Conservation (phyloP, 2,329 filamentous ascomycete species). For the Ramichloridium luteum region DNA sequence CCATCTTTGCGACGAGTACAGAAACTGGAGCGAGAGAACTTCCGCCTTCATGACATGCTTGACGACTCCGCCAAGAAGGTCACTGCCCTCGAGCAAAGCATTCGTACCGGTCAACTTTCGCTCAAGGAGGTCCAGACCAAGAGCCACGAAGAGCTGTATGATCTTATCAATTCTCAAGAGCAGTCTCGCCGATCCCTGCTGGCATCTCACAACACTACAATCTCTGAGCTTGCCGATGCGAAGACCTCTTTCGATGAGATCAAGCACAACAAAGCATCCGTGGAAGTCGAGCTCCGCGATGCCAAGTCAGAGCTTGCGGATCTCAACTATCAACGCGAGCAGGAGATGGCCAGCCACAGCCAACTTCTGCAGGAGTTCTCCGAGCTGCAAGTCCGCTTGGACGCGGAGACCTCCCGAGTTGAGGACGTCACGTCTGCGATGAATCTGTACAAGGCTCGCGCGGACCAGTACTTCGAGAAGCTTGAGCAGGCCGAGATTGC, state of each 20-base stretch:
- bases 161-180: slow-evolving; percentile 86
- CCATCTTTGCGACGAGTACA: slow-evolving; percentile 71
- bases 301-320: slow-evolving; percentile 73
- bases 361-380: slow-evolving; percentile 87
- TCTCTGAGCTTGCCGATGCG: slow-evolving; percentile 73
- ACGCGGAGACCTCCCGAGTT: slow-evolving; percentile 75
- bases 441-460: slow-evolving; percentile 76
- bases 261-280: slow-evolving; percentile 62
- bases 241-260: slow-evolving; percentile 80
- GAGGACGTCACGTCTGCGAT: slow-evolving; percentile 75
- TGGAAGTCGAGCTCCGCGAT: slow-evolving; percentile 83
- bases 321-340: slow-evolving; percentile 63
- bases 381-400: slow-evolving; percentile 83
- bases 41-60: slow-evolving; percentile 80
- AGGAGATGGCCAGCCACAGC: slow-evolving; percentile 74
- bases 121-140: slow-evolving; percentile 84
- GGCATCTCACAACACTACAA: slow-evolving; percentile 71
- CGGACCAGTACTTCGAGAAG: slow-evolving; percentile 94
- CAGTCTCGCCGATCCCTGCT: slow-evolving; percentile 71
- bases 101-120: slow-evolving; percentile 76
- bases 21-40: slow-evolving; percentile 87
- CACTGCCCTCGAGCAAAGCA: slow-evolving; percentile 73
- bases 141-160: slow-evolving; percentile 87
- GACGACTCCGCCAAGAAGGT: slow-evolving; percentile 91
- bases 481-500: slow-evolving; percentile 94